Conservation (phyloP, 2,329 filamentous ascomycete genomes). For the Beauveria sp. region DNA sequence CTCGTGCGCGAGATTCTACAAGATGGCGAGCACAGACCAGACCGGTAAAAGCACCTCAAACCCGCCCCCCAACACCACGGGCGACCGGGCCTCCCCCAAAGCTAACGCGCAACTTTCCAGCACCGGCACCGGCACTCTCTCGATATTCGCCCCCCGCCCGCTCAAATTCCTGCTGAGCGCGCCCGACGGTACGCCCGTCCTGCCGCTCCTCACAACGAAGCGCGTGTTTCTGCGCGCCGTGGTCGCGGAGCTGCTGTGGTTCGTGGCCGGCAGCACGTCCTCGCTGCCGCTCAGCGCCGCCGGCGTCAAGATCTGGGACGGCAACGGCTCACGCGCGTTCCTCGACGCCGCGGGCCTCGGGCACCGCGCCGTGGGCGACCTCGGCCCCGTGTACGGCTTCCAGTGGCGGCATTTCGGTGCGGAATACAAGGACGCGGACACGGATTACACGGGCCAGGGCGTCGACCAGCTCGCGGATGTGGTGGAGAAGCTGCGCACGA, state of each 20-base stretch:
- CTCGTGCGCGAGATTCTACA: slow-evolving; percentile 79
- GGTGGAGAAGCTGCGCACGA: slow-evolving; percentile 74
- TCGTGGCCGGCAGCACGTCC: slow-evolving; percentile 77
- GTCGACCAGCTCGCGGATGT: slow-evolving; percentile 90
- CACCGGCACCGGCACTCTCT: slow-evolving; percentile 88
- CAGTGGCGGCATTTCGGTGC: slow-evolving; percentile 99
- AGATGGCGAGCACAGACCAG: slow-evolving; percentile 78
- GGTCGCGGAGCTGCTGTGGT: slow-evolving; percentile 91
- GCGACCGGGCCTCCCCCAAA: neutral
- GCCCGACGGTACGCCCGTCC: slow-evolving; percentile 51
- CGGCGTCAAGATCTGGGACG: slow-evolving; percentile 96
- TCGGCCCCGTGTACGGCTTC: slow-evolving; percentile 95
- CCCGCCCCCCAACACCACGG: neutral
- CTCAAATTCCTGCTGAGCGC: slow-evolving; percentile 75
- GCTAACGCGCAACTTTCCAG: slow-evolving; percentile 36
- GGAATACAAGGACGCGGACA: slow-evolving; percentile 68
- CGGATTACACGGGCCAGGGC: slow-evolving; percentile 81
- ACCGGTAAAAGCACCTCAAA: slow-evolving; percentile 48
- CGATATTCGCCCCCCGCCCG: slow-evolving; percentile 78
- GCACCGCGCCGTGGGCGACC: slow-evolving; percentile 77
- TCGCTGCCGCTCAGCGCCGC: slow-evolving; percentile 67
- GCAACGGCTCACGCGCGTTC: slow-evolving; percentile 85
- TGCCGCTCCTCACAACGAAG: slow-evolving; percentile 95
- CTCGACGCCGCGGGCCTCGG: slow-evolving; percentile 77
- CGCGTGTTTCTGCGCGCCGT: slow-evolving; percentile 90